These are phyloP conservation scores for Selaginella tamariscina DNA, from an alignment of 75 land plant genomes.

Conservation along the genomic window DNA sequence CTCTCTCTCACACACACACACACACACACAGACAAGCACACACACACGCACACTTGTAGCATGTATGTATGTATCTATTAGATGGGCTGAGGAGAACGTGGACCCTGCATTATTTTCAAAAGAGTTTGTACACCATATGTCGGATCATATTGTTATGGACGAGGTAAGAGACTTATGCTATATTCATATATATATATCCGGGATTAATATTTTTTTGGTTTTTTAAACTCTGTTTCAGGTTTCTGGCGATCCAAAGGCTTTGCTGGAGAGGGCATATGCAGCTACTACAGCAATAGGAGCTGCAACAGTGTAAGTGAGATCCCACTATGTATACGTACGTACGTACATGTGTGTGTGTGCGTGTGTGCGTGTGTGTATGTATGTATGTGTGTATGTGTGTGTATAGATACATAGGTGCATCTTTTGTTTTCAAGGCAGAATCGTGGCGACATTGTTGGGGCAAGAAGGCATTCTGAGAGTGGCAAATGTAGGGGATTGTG, in stretches of 20 bases:
- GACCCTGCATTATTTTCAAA: conserved; percentile 77
- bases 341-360: too few relatives aligned
- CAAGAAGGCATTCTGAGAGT: conserved; percentile 54
- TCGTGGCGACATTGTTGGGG: conserved; percentile 73
- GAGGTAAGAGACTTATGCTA: conserved; percentile 39
- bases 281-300: conserved; percentile 72
- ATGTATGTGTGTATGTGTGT: too few relatives aligned
- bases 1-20: conserved; percentile 1
- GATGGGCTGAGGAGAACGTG: conserved; percentile 85
- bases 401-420: too few relatives aligned
- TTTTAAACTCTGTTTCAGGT: conserved; percentile 25
- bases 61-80: conserved; percentile 16
- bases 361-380: too few relatives aligned
- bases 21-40: too few relatives aligned
- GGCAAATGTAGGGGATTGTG: conserved; percentile 95
- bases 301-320: conserved; percentile 67
- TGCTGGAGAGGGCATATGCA: conserved; percentile 68
- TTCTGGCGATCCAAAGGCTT: conserved; percentile 38
- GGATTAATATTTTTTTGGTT: neutral
- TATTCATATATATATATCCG: conserved; percentile 1
- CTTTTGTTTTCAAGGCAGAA: conserved; percentile 26
- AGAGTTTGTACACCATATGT: conserved; percentile 58
- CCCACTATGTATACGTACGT: neutral
- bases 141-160: conserved; percentile 37
- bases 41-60: too few relatives aligned